These are phyloP conservation scores for Dactylella cylindrospora DNA, from an alignment of 2,329 filamentous ascomycete species.

Conservation along the genomic window DNA sequence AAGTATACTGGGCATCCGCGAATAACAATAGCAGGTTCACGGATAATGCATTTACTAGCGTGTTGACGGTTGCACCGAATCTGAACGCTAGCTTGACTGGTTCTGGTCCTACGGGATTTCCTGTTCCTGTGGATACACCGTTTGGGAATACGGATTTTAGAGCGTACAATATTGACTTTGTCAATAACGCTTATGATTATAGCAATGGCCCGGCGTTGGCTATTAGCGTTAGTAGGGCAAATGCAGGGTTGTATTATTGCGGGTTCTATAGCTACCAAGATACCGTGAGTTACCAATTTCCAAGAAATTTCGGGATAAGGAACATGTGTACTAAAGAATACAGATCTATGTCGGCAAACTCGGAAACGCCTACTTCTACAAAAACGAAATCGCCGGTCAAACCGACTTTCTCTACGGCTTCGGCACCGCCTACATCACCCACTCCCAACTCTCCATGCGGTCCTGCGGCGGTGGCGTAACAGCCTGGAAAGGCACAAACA, in stretches of 20 bases:
- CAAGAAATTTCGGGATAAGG: neutral
- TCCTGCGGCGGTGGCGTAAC: conserved; percentile 65
- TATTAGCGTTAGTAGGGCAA: conserved; percentile 63
- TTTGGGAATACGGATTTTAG: conserved; percentile 67
- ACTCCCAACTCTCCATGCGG: conserved; percentile 60
- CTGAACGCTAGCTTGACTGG: conserved; percentile 65
- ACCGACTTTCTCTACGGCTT: conserved; percentile 71
- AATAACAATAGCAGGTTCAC: conserved; percentile 24
- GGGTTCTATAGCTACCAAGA: conserved; percentile 70
- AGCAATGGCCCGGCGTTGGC: conserved; percentile 63
- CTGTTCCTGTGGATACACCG: conserved; percentile 63
- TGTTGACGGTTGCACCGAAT: conserved; percentile 61
- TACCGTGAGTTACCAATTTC: conserved; percentile 54
- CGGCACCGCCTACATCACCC: conserved; percentile 64
- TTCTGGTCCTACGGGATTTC: conserved; percentile 63
- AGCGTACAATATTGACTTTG: conserved; percentile 67
- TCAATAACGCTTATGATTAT: conserved; percentile 61
- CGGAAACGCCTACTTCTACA: conserved; percentile 66
- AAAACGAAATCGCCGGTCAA: conserved; percentile 63
- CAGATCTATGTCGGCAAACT: conserved; percentile 67
- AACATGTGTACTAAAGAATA: neutral
- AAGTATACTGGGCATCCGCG: conserved; percentile 28
- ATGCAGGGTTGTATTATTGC: conserved; percentile 67
- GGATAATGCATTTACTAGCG: conserved; percentile 31
- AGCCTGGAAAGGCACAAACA: conserved; percentile 67